These are phyloP conservation scores for Aspergillus mulundensis DNA, from an alignment of 495 filamentous ascomycete genomes.

Conservation along the genomic window DNA sequence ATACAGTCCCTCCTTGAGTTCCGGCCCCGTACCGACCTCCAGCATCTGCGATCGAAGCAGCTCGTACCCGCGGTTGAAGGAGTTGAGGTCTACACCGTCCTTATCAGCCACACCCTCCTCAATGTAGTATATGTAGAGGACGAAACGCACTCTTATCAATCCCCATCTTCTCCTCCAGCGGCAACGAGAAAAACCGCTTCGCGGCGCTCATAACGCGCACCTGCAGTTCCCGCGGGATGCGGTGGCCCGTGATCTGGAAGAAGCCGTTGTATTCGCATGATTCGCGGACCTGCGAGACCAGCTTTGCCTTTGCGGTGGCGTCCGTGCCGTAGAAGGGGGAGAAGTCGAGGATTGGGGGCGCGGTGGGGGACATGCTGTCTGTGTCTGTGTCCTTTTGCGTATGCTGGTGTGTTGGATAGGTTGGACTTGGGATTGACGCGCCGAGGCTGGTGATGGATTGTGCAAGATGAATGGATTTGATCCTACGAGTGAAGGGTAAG, in stretches of 20 bases:
- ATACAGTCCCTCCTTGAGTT: constrained; percentile 51
- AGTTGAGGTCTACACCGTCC: constrained; percentile 22
- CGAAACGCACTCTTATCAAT: constrained; percentile 41
- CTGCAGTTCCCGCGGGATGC: constrained; percentile 34
- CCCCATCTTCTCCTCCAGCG: constrained; percentile 48
- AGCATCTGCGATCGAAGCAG: constrained; percentile 46
- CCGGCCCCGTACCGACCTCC: constrained; percentile 42
- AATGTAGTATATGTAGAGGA: no score
- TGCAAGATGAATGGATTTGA: no score
- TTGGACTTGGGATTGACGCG: no score
- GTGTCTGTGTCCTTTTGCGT: neutral
- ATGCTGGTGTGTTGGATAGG: no score
- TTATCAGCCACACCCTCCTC: no score
- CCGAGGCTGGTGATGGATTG: no score
- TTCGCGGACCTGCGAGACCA: constrained; percentile 28
- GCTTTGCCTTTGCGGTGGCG: constrained; percentile 25
- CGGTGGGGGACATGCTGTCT: constrained; percentile 25
- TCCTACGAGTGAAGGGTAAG: no score
- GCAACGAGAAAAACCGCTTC: constrained; percentile 47
- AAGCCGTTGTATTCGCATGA: constrained; percentile 45
- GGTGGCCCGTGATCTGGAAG: constrained; percentile 47
- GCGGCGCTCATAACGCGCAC: constrained; percentile 31
- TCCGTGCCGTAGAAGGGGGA: constrained; percentile 32
- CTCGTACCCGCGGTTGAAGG: constrained; percentile 49
- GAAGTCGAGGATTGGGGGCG: constrained; percentile 36